Evolutionary conservation across 495 filamentous ascomycete genomes (phyloP).

Genomic region (Thermochaetoides thermophila): DNA sequence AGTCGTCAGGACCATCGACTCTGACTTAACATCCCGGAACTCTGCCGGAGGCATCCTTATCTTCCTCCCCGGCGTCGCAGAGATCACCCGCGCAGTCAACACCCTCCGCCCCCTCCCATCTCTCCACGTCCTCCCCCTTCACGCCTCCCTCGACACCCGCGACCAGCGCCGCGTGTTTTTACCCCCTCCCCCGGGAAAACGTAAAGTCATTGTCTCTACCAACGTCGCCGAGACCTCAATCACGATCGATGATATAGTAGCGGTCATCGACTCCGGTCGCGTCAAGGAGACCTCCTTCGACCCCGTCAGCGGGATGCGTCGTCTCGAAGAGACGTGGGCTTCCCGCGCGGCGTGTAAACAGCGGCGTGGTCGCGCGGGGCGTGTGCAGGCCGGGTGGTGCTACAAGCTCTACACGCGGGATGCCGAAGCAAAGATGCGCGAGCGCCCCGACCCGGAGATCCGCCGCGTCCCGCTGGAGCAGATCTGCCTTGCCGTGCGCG

Average conservation of each 20-base stretch:
- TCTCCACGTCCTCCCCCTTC: conserved; percentile 70
- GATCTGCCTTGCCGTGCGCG: conserved; percentile 80
- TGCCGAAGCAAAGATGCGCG: conserved; percentile 73
- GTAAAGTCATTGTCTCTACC: conserved; percentile 86
- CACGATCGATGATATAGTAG: conserved; percentile 92
- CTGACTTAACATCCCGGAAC: conserved; percentile 41
- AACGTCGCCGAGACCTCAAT: conserved; percentile 98
- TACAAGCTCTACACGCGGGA: conserved; percentile 89
- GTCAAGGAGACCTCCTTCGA: conserved; percentile 97
- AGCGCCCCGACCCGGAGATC: conserved; percentile 86
- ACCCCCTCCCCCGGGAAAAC: conserved; percentile 55
- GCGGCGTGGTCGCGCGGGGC: conserved; percentile 83
- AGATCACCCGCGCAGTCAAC: conserved; percentile 72
- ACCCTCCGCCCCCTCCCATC: conserved; percentile 53
- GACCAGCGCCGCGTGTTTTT: conserved; percentile 83
- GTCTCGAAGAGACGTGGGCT: conserved; percentile 88
- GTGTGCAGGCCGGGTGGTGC: conserved; percentile 80
- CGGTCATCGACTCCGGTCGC: conserved; percentile 85
- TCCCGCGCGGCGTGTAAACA: conserved; percentile 92
- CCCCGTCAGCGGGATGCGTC: conserved; percentile 83
- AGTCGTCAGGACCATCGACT: conserved; percentile 66
- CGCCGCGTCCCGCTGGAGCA: conserved; percentile 86
- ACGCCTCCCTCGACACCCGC: conserved; percentile 74
- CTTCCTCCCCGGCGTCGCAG: conserved; percentile 73
- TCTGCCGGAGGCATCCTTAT: conserved; percentile 79